Base-by-base conservation (phyloP, 352 stramenopile genomes). In the Phytophthora pinifolia region DNA sequence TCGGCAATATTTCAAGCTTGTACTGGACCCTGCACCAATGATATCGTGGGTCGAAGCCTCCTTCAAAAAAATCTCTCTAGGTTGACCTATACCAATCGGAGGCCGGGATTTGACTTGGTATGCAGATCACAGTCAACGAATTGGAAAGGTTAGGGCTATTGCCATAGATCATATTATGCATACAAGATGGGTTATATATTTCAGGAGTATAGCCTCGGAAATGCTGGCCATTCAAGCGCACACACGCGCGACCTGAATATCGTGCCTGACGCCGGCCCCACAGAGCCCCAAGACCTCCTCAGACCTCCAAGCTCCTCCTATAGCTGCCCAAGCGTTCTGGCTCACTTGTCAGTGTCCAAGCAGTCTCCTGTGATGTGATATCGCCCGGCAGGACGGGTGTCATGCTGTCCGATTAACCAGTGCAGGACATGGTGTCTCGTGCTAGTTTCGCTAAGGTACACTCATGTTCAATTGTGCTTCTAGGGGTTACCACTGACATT, bases 91-190 rank as follows among this genome's bases (percentile, higher is more conserved):
- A 25, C 20, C 20, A 25, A 25, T 25, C 4, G 20, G 4, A 4
- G 20, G 20, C 20, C 20, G 37, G 37, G 29, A 29, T 43, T 29
- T 43, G 37, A 43, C 15, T 43, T 43, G 37, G n/a, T 25, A n/a
- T 43, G 17, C 7, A 46, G 38, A 6, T 46, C 38, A 33, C 38
- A 4, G 18, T 17, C 38, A 31, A 30, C 18, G 38, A 18, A 10
- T 33, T 46, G 17, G 38, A 46, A 46, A 18, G 20, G 9, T 9
- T 46, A 33, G 38, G 38, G 7, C 38, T 32, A 46, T 46, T 46
- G 18, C 18, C 38, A 46, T 46, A 17, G 20, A 46, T 2, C 38
- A 46, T 46, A 46, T 46, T 6, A 22, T 32, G 7, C 38, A 31
- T 46, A 32, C 32, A 46, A 18, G 38, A 46, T 33, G 17, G 38